Conservation (phyloP, 306 rosid species). For the Vachellia pachyceras region DNA sequence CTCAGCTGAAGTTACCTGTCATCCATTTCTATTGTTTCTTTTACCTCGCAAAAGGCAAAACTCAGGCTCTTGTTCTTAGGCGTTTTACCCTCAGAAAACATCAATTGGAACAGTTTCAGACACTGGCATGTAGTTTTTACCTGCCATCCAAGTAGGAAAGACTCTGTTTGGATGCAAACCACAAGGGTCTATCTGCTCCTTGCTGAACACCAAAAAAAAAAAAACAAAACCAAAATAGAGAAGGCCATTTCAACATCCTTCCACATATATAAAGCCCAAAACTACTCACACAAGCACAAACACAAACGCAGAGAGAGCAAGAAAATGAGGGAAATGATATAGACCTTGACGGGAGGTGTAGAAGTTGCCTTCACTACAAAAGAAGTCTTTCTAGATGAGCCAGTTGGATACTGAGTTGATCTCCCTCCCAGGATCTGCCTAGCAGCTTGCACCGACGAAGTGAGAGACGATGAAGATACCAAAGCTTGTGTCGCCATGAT, state of each 20-base stretch:
- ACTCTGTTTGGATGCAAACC: constrained; percentile 99
- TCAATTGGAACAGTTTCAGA: background rate
- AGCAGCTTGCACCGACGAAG: constrained; percentile 70
- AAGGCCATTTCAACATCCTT: background rate
- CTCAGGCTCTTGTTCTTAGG: background rate
- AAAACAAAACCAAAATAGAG: constrained; percentile 1
- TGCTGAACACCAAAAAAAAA: constrained; percentile 59
- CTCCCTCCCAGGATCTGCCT: constrained; percentile 64
- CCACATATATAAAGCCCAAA: background rate
- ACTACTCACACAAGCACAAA: background rate
- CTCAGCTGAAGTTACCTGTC: background rate
- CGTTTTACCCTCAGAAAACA: background rate
- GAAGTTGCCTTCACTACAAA: constrained; percentile 76
- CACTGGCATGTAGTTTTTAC: constrained; percentile 42
- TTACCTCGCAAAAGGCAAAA: background rate
- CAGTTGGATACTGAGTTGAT: constrained; percentile 52
- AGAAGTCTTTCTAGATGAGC: constrained; percentile 59
- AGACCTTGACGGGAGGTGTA: constrained; percentile 92
- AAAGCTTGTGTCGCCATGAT: constrained; percentile 87
- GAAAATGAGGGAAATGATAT: background rate
- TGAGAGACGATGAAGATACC: constrained; percentile 80
- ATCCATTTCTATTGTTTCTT: background rate
- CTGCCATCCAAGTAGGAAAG: constrained; percentile 98
- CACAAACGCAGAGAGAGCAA: background rate
- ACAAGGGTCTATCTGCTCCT: constrained; percentile 83